Evolutionary conservation across 306 rosid genomes (phyloP).

Genomic region (Castanea crenata): DNA sequence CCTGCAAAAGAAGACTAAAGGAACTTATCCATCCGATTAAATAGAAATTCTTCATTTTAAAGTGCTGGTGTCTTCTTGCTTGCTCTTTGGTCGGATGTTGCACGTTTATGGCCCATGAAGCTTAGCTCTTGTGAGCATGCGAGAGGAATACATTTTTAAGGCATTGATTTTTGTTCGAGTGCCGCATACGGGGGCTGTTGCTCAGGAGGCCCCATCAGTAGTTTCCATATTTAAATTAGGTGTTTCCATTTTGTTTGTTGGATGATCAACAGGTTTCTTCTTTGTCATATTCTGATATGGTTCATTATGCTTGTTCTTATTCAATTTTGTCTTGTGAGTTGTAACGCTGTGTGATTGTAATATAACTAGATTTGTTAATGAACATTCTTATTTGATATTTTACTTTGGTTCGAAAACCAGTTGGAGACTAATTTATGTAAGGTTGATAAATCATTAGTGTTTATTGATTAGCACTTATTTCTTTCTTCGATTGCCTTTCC

Average conservation of each 20-base stretch:
- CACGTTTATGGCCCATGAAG: slow-evolving; percentile 19
- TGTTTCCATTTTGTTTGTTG: slow-evolving; percentile 18
- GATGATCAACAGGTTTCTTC: slow-evolving; percentile 21
- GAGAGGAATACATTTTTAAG: slow-evolving; percentile 29
- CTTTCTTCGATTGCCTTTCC: too few relatives aligned
- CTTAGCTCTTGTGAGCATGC: slow-evolving; percentile 26
- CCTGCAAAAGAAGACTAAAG: slow-evolving; percentile 53
- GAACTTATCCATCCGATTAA: slow-evolving; percentile 6
- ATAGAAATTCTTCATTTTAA: slow-evolving; percentile 22
- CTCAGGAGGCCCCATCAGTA: slow-evolving; percentile 38
- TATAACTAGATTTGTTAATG: not conserved
- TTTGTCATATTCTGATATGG: slow-evolving; percentile 17
- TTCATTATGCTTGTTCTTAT: slow-evolving; percentile 37
- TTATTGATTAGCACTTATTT: too few relatives aligned
- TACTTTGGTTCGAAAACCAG: not conserved
- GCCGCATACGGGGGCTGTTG: slow-evolving; percentile 38
- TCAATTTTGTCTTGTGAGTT: slow-evolving; percentile 45
- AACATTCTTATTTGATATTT: not conserved
- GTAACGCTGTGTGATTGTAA: slow-evolving; percentile 17
- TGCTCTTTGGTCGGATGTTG: slow-evolving; percentile 20
- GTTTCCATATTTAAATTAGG: slow-evolving; percentile 26
- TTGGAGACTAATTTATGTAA: not conserved
- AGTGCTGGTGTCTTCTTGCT: slow-evolving; percentile 29
- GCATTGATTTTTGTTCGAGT: slow-evolving; percentile 48
- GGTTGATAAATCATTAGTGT: not conserved